Base-by-base conservation (phyloP, 768 basidiomycete genomes). In the Amylocystis lapponica region DNA sequence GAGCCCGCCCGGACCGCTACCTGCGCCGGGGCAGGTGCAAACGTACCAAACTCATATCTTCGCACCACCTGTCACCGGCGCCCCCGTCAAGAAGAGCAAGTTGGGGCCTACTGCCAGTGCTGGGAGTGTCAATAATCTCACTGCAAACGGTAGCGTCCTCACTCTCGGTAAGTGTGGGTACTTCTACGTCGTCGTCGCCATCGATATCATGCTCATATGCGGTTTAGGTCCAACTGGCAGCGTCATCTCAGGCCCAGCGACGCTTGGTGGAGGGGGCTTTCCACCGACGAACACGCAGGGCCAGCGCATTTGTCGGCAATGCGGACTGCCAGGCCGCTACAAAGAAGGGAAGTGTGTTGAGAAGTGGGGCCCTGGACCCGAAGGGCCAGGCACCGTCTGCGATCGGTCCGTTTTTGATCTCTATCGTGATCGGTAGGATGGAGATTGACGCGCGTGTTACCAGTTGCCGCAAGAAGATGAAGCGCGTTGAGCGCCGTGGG, bases 281-380 rank as follows among this genome's bases (percentile, higher is more conserved):
- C 63, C 63, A 29, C 54, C 62, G 9, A 58, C 56, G 12, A 65
- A 66, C 38, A 49, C 71, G 1, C 67, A 73, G 39, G 86, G 86
- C 0, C 86, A 87, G 56, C 68, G 86, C 19, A 86, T 84, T 36
- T 88, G 86, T 58, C 68, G 85, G 5, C 83, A 85, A 54, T 89
- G 86, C 52, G 83, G 83, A 0, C 64, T 81, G 32, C 68, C 78
- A 0, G 86, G 86, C 0, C 67, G 86, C 1, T 89, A 88, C 65
- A 87, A 87, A 65, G 86, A 89, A 17, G 83, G 81, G 8, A 86
- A 86, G 52, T 89, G 86, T 57, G 86, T 89, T 39, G 86, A 89
- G 56, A 89, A 89, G 61, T 89, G 86, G 86, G 86, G 86, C 1
- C 86, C 86, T 19, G 86, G 86, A 4, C 86, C 86, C 36, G 75